Evolutionary conservation across 1,284 basidiomycete genomes (phyloP).

Genomic region (Leccinum discolor): DNA sequence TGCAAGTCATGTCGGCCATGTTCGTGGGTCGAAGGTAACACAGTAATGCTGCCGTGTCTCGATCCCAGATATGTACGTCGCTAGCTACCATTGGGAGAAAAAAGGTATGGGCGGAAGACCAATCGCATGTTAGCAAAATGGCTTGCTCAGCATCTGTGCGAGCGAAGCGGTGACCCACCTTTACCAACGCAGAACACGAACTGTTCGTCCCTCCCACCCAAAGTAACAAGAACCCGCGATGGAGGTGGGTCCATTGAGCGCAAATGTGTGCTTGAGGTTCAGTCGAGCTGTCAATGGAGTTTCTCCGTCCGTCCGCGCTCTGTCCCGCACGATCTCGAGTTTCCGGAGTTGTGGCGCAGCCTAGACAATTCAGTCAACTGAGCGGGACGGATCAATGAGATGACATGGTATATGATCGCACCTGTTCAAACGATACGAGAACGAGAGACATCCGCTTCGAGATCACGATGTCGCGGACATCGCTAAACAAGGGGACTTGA

Average conservation of each 20-base stretch:
- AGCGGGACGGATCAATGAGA: not conserved
- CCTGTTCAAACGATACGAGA: constrained; percentile 61
- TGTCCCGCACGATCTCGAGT: constrained; percentile 64
- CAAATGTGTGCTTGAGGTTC: constrained; percentile 64
- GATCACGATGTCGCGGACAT: constrained; percentile 73
- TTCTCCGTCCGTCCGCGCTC: constrained; percentile 24
- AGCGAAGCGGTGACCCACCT: constrained; percentile 39
- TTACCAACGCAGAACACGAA: constrained; percentile 79
- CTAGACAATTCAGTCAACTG: constrained; percentile 33
- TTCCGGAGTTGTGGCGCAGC: constrained; percentile 80
- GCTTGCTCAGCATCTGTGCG: not conserved
- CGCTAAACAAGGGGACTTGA: constrained; percentile 74
- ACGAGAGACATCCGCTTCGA: constrained; percentile 58
- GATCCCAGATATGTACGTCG: constrained; percentile 82
- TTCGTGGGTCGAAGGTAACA: constrained; percentile 61
- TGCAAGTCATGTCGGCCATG: constrained; percentile 58
- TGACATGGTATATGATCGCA: constrained; percentile 20
- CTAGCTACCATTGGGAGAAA: constrained; percentile 48
- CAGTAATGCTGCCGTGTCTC: constrained; percentile 67
- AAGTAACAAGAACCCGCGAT: constrained; percentile 81
- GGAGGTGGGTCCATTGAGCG: constrained; percentile 67
- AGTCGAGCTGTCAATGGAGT: constrained; percentile 44
- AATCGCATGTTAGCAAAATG: not conserved
- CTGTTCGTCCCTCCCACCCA: constrained; percentile 70
- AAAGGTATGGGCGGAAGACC: not conserved